A percentile compares a stretch with the other conserved stretches of the same genome.
These are phyloP conservation scores for Dryadomyces sulphureus DNA, from an alignment of 2,329 filamentous ascomycete species.

Conservation along the genomic window DNA sequence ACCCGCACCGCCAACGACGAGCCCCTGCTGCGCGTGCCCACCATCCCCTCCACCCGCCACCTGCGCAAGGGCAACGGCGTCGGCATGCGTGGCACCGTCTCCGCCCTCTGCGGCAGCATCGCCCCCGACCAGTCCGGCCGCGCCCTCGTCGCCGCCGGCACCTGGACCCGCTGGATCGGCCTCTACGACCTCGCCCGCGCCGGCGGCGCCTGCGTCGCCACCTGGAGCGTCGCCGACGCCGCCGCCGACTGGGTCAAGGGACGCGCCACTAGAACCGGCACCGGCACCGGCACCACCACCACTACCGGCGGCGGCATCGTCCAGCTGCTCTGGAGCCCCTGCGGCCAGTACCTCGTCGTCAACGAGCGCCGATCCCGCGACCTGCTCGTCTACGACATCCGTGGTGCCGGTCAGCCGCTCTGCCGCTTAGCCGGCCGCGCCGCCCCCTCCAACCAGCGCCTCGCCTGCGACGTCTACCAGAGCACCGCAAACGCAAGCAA, in stretches of 20 bases:
- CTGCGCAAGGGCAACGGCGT: constrained; percentile 45
- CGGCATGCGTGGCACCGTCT: constrained; percentile 48
- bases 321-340: constrained; percentile 47
- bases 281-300: too few species aligned
- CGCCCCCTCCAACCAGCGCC: constrained; percentile 37
- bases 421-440: constrained; percentile 35
- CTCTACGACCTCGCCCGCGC: constrained; percentile 45
- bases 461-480: constrained; percentile 40
- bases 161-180: constrained; percentile 47
- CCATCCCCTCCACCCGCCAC: constrained; percentile 45
- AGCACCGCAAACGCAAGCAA: constrained; percentile 13
- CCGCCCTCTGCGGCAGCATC: constrained; percentile 30
- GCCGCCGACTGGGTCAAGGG: too few species aligned
- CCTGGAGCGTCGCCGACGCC: constrained; percentile 36
- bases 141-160: constrained; percentile 42
- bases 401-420: constrained; percentile 42
- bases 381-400: constrained; percentile 47
- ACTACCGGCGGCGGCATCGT: constrained; percentile 49
- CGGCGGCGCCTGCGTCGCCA: constrained; percentile 35
- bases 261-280: constrained; percentile 27
- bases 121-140: constrained; percentile 14
- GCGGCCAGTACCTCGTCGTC: constrained; percentile 47
- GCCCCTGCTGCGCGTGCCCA: constrained; percentile 39
- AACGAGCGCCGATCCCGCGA: constrained; percentile 42
- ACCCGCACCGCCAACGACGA: constrained; percentile 33